phyloP scores from a whole-genome alignment of 2,329 filamentous ascomycete species.

The Ophiostoma quercus region DNA sequence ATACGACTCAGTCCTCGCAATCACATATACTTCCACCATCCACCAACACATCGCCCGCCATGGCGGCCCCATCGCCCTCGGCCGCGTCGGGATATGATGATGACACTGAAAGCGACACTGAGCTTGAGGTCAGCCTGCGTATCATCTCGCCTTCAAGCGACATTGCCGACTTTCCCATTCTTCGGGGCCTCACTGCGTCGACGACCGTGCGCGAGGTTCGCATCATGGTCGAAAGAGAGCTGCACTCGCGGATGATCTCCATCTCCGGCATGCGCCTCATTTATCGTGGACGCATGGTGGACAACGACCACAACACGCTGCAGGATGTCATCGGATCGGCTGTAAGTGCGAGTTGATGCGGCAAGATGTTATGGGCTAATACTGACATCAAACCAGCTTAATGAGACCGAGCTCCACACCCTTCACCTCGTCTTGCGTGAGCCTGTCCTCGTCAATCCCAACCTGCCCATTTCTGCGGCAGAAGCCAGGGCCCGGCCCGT shows the following conservation, averaged over 20 bases:
- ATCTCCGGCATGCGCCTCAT: slow-evolving; percentile 25
- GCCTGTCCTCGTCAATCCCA: not conserved
- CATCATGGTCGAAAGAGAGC: slow-evolving; percentile 18
- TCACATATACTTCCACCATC: not conserved
- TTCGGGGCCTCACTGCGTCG: slow-evolving; percentile 17
- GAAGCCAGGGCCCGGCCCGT: no score
- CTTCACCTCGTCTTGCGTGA: slow-evolving; percentile 23
- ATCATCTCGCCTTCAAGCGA: slow-evolving; percentile 25
- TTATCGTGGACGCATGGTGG: slow-evolving; percentile 26
- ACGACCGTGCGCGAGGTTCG: slow-evolving; percentile 24
- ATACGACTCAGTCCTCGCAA: not conserved
- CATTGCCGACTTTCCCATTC: slow-evolving; percentile 20
- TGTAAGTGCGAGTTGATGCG: slow-evolving; percentile 16
- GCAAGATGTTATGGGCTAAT: not conserved
- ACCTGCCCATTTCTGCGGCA: not conserved
- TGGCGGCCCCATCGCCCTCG: slow-evolving; percentile 14
- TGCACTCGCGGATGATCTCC: slow-evolving; percentile 18
- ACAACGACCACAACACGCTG: slow-evolving; percentile 21
- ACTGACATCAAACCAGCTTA: slow-evolving; percentile 1
- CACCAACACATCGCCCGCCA: not conserved
- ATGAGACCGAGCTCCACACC: slow-evolving; percentile 9
- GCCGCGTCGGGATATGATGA: not conserved
- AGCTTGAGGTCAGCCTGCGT: slow-evolving; percentile 21
- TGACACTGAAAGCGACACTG: not conserved
- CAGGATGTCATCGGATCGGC: slow-evolving; percentile 23